Conservation (phyloP, 2,329 filamentous ascomycete species). For the Colletotrichum sansevieriae region DNA sequence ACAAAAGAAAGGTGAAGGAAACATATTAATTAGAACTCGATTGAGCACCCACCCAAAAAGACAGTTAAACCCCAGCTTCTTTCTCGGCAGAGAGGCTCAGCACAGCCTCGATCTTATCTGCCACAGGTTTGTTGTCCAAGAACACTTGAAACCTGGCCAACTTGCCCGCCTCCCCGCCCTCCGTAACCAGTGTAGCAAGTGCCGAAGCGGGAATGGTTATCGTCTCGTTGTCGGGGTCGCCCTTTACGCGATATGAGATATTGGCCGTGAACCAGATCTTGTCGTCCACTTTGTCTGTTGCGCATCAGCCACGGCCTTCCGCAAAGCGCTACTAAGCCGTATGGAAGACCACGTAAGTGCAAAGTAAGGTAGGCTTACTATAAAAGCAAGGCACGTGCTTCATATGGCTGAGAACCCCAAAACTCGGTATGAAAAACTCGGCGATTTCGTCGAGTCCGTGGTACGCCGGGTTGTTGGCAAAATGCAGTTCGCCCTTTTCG, state of each 20-base stretch:
- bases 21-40: too few relatives aligned
- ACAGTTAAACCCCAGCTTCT: too few relatives aligned
- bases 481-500: constrained; percentile 1
- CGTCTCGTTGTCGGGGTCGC: neutral
- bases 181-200: neutral
- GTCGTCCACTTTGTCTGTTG: constrained; percentile 15
- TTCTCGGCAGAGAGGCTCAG: neutral
- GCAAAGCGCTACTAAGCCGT: rapidly evolving
- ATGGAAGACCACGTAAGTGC: neutral
- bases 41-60: too few relatives aligned
- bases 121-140: constrained; percentile 1
- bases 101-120: constrained; percentile 10
- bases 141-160: constrained; percentile 18
- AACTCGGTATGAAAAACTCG: neutral
- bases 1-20: too few relatives aligned
- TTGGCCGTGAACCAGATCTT: constrained; percentile 7
- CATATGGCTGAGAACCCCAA: constrained; percentile 14
- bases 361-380: neutral
- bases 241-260: constrained; percentile 18
- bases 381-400: constrained; percentile 14
- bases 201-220: constrained; percentile 17
- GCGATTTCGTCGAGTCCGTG: constrained; percentile 16
- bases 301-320: neutral
- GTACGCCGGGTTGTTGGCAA: neutral
- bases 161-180: constrained; percentile 21